Percentiles rank a stretch among this genome's conserved stretches.
phyloP scores from a whole-genome alignment of 352 stramenopile genomes.

The Phytophthora citricola region DNA sequence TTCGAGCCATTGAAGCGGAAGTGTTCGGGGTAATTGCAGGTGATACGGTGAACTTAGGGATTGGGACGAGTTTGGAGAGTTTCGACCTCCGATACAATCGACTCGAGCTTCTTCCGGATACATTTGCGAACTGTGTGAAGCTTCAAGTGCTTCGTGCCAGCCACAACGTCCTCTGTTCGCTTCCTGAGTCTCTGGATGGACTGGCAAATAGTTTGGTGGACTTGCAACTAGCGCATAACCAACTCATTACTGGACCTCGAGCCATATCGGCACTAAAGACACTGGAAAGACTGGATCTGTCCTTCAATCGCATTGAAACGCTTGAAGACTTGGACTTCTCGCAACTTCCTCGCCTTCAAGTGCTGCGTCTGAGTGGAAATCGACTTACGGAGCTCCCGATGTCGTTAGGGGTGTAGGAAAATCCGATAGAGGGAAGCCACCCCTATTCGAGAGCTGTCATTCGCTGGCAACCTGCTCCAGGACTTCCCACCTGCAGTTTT shows the following conservation, averaged over 20 bases:
- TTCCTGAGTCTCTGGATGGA: constrained; percentile 48
- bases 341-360: constrained; percentile 37
- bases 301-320: constrained; percentile 65
- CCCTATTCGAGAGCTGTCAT: constrained; percentile 59
- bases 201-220: constrained; percentile 44
- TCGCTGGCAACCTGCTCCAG: constrained; percentile 66
- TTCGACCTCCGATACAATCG: constrained; percentile 79
- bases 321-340: constrained; percentile 58
- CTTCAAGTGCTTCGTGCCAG: constrained; percentile 50
- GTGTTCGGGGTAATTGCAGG: constrained; percentile 37
- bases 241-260: constrained; percentile 38
- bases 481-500: constrained; percentile 55
- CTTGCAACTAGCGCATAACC: constrained; percentile 64
- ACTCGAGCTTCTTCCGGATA: constrained; percentile 46
- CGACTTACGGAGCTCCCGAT: constrained; percentile 48
- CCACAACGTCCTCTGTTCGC: constrained; percentile 52
- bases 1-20: constrained; percentile 49
- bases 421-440: constrained; percentile 10
- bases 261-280: constrained; percentile 32
- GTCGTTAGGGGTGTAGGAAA: constrained; percentile 40
- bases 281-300: constrained; percentile 65
- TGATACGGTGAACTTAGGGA: not conserved
- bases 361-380: constrained; percentile 61
- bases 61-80: constrained; percentile 45
- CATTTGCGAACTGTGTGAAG: constrained; percentile 47